Conservation (phyloP, 331 rosid genomes). For the Acacia pycnantha region DNA sequence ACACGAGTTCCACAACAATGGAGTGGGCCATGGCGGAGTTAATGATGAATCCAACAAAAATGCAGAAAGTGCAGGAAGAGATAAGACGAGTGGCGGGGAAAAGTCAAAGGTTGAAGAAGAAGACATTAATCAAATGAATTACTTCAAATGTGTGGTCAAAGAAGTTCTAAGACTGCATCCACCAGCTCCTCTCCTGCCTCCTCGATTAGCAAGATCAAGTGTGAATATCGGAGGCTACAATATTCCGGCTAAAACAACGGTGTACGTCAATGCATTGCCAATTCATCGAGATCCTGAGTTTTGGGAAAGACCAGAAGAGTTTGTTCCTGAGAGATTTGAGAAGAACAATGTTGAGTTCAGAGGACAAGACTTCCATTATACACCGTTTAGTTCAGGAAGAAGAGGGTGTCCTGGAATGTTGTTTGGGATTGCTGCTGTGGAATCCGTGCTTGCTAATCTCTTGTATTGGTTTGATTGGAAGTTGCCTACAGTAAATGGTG, state of each 20-base stretch:
- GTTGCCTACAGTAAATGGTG: not conserved
- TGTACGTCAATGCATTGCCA: not conserved
- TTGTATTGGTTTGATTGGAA: not conserved
- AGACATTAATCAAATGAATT: not conserved
- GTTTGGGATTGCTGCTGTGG: not conserved
- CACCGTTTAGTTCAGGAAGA: not conserved
- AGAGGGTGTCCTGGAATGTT: not conserved
- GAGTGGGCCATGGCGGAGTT: slow-evolving; percentile 1
- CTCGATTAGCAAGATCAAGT: not conserved
- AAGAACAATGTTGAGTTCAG: not conserved
- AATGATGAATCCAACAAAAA: not conserved
- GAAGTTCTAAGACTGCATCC: not conserved
- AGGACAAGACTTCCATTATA: not conserved
- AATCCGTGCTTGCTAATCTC: not conserved
- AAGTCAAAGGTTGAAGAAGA: not conserved
- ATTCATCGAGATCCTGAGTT: not conserved
- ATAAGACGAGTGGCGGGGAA: not conserved
- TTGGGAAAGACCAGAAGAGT: not conserved
- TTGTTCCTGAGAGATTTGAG: not conserved
- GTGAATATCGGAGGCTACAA: not conserved
- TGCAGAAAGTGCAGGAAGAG: not conserved
- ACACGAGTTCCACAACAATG: not conserved
- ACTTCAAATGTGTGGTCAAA: not conserved
- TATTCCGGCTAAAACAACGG: not conserved
- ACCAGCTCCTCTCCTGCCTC: not conserved